Conservation (phyloP, 2,329 filamentous ascomycete genomes). For the Sclerotinia trifoliorum region DNA sequence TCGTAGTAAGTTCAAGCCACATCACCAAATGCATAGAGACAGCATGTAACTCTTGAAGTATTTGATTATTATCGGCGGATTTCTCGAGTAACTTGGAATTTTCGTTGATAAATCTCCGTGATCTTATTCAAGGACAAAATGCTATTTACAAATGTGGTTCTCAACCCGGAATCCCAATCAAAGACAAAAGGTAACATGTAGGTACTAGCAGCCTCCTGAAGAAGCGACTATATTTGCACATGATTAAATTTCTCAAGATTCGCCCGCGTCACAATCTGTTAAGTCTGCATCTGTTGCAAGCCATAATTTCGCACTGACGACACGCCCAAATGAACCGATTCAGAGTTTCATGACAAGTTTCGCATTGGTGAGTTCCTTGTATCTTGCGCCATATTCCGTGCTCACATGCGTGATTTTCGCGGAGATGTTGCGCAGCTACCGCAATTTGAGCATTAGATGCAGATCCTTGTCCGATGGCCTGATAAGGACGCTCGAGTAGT, state of each 20-base stretch:
- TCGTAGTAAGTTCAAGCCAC: not conserved
- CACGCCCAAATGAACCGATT: constrained; percentile 48
- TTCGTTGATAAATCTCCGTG: not conserved
- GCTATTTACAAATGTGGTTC: not conserved
- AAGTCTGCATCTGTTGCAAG: constrained; percentile 47
- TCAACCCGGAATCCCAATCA: not conserved
- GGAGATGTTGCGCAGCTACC: constrained; percentile 31
- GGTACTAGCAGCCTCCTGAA: not conserved
- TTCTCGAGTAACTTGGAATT: not conserved
- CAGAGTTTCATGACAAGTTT: constrained; percentile 45
- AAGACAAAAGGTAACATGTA: not conserved
- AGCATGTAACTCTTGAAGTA: not conserved
- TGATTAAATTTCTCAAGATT: not conserved
- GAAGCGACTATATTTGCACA: not conserved
- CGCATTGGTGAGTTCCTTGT: constrained; percentile 43
- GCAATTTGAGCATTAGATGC: constrained; percentile 41
- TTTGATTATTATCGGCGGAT: not conserved
- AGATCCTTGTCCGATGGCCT: not conserved
- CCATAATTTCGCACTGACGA: constrained; percentile 44
- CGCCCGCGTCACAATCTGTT: constrained; percentile 41
- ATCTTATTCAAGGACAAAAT: not conserved
- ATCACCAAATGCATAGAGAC: not conserved
- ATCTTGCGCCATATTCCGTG: constrained; percentile 42
- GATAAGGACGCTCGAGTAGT: not conserved
- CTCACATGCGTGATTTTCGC: constrained; percentile 44